These are phyloP conservation scores for Paramecium caudatum DNA, from an alignment of 73 alveolate species.

Conservation along the genomic window DNA sequence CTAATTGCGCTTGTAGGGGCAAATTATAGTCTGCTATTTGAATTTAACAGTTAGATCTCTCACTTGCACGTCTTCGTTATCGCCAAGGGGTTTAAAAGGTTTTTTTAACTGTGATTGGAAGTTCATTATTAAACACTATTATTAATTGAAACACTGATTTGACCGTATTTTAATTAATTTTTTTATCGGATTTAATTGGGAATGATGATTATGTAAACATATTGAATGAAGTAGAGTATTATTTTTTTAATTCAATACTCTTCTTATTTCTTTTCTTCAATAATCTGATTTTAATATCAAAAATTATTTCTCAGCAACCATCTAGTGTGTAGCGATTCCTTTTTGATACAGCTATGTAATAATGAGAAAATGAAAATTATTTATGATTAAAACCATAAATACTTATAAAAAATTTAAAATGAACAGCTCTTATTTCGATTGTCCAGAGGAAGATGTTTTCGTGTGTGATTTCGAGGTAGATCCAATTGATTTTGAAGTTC, in stretches of 20 bases:
- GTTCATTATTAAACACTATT: no score
- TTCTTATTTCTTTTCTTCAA: no score
- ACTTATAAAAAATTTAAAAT: conserved; percentile 22
- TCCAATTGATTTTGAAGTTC: not conserved
- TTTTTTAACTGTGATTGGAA: not conserved
- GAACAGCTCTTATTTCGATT: not conserved
- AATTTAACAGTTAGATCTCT: not conserved
- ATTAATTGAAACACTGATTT: no score
- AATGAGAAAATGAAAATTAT: not conserved
- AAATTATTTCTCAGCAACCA: no score
- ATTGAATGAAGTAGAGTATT: no score
- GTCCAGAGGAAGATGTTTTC: not conserved
- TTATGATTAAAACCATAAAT: conserved; percentile 11
- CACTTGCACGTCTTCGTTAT: not conserved
- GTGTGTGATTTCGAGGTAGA: not conserved
- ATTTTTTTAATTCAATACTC: no score
- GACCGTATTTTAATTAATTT: not conserved
- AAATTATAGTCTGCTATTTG: not conserved
- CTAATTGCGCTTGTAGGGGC: not conserved
- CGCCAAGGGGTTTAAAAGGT: conserved; percentile 28
- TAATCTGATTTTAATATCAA: no score
- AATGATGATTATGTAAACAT: no score
- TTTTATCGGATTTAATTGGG: not conserved
- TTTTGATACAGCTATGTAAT: no score
- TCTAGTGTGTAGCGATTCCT: no score